Conservation (phyloP, 2,329 filamentous ascomycete genomes). For the Purpureocillium takamizusanense region DNA sequence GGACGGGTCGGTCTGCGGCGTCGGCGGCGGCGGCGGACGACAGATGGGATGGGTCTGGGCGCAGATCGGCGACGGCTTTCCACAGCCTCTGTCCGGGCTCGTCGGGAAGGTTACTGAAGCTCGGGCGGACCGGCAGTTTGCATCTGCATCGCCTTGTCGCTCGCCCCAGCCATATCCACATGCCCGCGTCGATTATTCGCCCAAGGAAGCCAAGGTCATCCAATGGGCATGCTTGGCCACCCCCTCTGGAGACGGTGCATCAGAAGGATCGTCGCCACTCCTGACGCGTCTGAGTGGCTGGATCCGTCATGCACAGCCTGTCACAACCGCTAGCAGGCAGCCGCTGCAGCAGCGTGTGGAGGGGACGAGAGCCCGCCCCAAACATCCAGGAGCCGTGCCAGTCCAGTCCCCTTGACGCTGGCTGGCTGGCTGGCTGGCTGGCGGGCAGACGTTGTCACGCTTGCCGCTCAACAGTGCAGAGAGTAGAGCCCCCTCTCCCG, state of each 20-base stretch:
- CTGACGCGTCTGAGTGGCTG: slow-evolving; percentile 10
- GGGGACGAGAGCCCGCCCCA: too few relatives aligned
- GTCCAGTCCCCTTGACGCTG: not conserved
- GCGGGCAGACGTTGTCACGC: not conserved
- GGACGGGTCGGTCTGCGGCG: not conserved
- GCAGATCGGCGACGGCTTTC: slow-evolving; percentile 11
- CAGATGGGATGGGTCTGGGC: slow-evolving; percentile 1
- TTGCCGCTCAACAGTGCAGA: not conserved
- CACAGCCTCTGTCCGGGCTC: slow-evolving; percentile 9
- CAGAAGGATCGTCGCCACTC: slow-evolving; percentile 14
- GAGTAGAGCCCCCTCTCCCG: too few relatives aligned
- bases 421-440: not conserved
- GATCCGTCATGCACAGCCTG: slow-evolving; percentile 5
- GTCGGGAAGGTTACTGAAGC: slow-evolving; percentile 4
- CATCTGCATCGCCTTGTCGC: slow-evolving; percentile 9
- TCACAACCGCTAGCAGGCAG: slow-evolving; percentile 1
- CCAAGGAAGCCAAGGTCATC: not conserved
- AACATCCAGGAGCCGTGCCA: too few relatives aligned
- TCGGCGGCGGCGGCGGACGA: not conserved
- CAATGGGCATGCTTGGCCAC: slow-evolving; percentile 9
- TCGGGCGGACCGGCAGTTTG: slow-evolving; percentile 12
- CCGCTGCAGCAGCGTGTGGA: slow-evolving; percentile 2
- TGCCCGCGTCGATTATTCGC: slow-evolving; percentile 1
- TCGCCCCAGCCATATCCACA: not conserved
- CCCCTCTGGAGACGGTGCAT: slow-evolving; percentile 13